Base-by-base conservation (phyloP, 2,329 filamentous ascomycete species). In the Emericellopsis atlantica region DNA sequence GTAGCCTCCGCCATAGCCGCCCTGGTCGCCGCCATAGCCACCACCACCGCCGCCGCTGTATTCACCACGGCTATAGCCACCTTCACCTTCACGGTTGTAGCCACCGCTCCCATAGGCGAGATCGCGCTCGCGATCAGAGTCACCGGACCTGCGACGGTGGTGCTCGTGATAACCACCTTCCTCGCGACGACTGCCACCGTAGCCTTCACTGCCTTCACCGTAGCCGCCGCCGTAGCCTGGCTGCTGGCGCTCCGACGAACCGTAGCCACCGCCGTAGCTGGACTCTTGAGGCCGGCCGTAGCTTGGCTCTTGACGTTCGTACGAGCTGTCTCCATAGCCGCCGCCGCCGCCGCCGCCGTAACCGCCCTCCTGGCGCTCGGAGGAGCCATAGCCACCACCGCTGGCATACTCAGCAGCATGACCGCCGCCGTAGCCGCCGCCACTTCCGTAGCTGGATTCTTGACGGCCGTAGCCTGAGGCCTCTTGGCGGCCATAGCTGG, bases 261-360 rank as follows among this genome's bases (percentile, higher is more conserved):
- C 43, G 12, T 43, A 15, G 22, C 29, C 12, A 10, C 38, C 38
- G 26, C 32, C 38, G 14, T 42, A 18, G 32, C 36, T 7, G 32
- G 45, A 29, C 16, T 45, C 43, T 40, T 46, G 40, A 11, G 46
- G 46, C 10, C 46, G 40, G 32, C 51, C 44, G 37, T 44, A 35
- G 32, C 26, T 29, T 12, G 33, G 6, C 8, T 29, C 26, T 29
- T 29, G 26, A 29, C 26, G 9, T 29, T 6, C 26, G 16, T 26
- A 15, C 8, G 26, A 9, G 26, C 12, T 29, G 26, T 12, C 26
- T 9, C 26, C 29, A 15, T 34, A 39, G 36, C 45, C 43, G 23
- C 32, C 32, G 32, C 44, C 43, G 23, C 32, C 32, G 32, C 44
- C 52, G 29, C 54, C 43, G 22, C 54, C 51, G 40, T 49, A 44